Evolutionary conservation across 345 rosid species (phyloP).

Genomic region (Nasturtium officinale): DNA sequence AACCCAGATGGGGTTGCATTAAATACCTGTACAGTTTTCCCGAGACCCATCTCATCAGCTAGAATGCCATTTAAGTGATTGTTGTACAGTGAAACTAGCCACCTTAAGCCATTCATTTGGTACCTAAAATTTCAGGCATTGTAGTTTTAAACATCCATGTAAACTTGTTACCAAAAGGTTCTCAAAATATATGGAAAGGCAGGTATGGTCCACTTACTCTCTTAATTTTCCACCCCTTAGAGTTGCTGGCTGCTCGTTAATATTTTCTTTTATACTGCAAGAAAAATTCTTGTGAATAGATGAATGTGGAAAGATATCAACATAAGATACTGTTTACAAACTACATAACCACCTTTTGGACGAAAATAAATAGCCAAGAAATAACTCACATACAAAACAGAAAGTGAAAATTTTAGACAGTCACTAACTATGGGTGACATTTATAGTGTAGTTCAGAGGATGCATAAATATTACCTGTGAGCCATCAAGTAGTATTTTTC

Average conservation of each 20-base stretch:
- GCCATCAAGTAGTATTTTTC: conserved; percentile 97
- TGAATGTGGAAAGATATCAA: neutral
- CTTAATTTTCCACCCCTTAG: conserved; percentile 84
- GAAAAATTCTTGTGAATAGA: conserved; percentile 7
- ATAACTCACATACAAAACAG: neutral
- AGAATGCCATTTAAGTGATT: conserved; percentile 90
- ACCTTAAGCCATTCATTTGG: conserved; percentile 88
- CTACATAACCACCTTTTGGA: conserved; percentile 5
- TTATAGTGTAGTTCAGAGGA: neutral
- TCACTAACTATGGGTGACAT: neutral
- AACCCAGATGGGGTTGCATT: neutral
- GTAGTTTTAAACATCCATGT: conserved; percentile 26
- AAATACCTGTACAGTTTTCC: conserved; percentile 89
- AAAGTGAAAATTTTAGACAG: neutral
- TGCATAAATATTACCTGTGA: conserved; percentile 59
- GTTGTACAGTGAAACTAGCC: conserved; percentile 87
- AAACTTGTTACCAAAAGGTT: conserved; percentile 6
- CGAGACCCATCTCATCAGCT: conserved; percentile 99
- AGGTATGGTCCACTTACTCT: conserved; percentile 63
- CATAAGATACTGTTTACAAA: neutral
- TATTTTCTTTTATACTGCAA: conserved; percentile 84
- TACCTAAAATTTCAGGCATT: conserved; percentile 57
- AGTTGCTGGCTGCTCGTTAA: conserved; percentile 76
- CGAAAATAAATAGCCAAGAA: neutral
- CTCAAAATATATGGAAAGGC: neutral